Evolutionary conservation across 2,329 filamentous ascomycete genomes (phyloP), one percentile per base, ranked within the genome.

Genomic region (Reticulascus tulasneorum): DNA sequence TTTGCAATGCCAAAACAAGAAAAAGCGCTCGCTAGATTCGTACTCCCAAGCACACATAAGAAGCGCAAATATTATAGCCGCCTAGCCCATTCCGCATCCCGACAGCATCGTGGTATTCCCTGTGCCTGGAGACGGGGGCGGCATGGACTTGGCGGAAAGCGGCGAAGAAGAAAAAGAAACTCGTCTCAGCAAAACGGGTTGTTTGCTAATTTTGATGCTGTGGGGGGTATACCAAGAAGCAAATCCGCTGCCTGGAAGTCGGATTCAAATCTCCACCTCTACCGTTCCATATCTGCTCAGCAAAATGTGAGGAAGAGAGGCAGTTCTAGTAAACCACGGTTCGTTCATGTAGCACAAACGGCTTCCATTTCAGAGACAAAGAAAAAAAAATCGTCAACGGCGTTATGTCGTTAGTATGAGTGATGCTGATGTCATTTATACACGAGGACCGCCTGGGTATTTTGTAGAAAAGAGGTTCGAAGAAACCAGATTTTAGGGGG

Each of bases 401-500:
- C 58, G 47, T 62, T 34, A 50, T 48, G 47, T 62, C 59, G 47
- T 62, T 47, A 53, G 33, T 52, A 47, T 47, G 25, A 29, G 23
- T 29, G 25, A 20, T 33, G 33, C 24, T 44, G 27, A 15, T 40
- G 32, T 26, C 40, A 35, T 33, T 33, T 38, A 33, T 35, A 38
- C 30, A 33, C 38, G 31, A 38, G 33, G 29, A 37, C 35, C 42
- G 38, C 42, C 35, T 36, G 44, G 42, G 39, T 40, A 38, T 38
- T 40, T 20, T 17, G 13, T 30, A 35, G 25, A 24, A 38, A 31
- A 29, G 21, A 23, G 16, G 28, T n/a, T n/a, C n/a, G 43, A 47
- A 38, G 24, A 32, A 49, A 45, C 34, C n/a, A n/a, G n/a, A n/a
- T n/a, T 47, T 42, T 35, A 35, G 47, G 37, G 33, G 38, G 34